Conservation (phyloP, 345 rosid genomes). For the Eucalyptus erythrocorys region DNA sequence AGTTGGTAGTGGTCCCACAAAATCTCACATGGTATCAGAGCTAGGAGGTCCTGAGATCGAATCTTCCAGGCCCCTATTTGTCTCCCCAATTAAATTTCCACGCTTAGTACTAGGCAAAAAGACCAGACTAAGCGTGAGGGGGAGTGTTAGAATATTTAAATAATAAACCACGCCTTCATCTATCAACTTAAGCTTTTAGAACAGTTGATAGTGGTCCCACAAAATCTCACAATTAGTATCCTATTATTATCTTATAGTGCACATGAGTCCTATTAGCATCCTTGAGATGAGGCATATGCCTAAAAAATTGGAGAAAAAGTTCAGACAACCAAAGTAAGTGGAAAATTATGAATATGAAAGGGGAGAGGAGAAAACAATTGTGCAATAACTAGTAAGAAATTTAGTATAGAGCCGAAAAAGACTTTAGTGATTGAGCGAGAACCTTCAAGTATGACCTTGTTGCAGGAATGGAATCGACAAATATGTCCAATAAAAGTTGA, state of each 20-base stretch:
- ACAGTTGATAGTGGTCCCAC: too few species aligned
- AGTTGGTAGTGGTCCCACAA: too few species aligned
- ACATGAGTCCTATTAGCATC: neutral
- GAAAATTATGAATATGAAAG: neutral
- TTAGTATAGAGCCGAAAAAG: neutral
- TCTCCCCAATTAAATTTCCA: too few species aligned
- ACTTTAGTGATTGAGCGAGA: neutral
- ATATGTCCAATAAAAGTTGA: slow-evolving; percentile 49
- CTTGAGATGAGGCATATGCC: neutral
- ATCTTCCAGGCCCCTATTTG: too few species aligned
- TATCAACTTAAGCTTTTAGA: too few species aligned
- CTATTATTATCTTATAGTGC: neutral
- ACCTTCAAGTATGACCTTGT: slow-evolving; percentile 68
- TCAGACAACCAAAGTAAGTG: neutral
- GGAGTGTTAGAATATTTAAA: too few species aligned
- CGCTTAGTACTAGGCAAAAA: too few species aligned
- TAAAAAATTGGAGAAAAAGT: neutral
- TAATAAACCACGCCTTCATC: too few species aligned
- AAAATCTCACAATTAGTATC: too few species aligned
- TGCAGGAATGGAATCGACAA: slow-evolving; percentile 30
- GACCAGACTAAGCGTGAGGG: too few species aligned
- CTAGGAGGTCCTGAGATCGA: too few species aligned
- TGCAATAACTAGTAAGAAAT: neutral
- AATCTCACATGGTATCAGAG: too few species aligned
- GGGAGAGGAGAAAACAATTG: neutral